Percentiles rank a stretch among this genome's conserved stretches.
These are phyloP conservation scores for Aureobasidium subglaciale DNA, from an alignment of 2,329 filamentous ascomycete species.

Conservation along the genomic window DNA sequence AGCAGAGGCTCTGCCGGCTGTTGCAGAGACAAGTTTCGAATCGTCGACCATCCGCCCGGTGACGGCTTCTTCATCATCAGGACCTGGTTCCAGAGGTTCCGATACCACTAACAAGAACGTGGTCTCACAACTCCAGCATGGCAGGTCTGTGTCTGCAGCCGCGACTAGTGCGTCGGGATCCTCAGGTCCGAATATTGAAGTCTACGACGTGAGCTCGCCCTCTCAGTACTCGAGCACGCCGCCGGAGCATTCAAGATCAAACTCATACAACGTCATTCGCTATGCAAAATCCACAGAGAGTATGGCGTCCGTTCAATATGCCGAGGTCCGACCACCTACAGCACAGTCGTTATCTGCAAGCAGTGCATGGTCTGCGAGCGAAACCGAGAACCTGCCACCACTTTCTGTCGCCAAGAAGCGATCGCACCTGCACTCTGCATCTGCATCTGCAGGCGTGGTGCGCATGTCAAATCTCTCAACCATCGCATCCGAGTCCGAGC, in stretches of 20 bases:
- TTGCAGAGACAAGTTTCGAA: slow-evolving; percentile 12
- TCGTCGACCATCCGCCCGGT: slow-evolving; percentile 9
- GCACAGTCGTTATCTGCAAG: slow-evolving; percentile 15
- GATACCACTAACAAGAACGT: background rate
- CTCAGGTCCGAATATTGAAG: background rate
- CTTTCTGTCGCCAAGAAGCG: slow-evolving; percentile 28
- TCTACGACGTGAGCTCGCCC: slow-evolving; percentile 8
- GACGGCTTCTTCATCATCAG: slow-evolving; percentile 1
- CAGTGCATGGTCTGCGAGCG: slow-evolving; percentile 17
- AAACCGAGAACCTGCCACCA: slow-evolving; percentile 25
- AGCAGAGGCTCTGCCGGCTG: slow-evolving; percentile 14
- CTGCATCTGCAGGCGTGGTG: slow-evolving; percentile 10
- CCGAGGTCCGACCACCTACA: slow-evolving; percentile 16
- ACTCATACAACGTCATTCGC: slow-evolving; percentile 16
- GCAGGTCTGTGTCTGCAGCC: background rate
- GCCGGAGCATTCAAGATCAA: slow-evolving; percentile 10
- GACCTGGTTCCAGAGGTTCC: background rate
- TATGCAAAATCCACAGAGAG: slow-evolving; percentile 17
- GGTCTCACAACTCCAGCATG: background rate
- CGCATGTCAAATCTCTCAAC: slow-evolving; percentile 26
- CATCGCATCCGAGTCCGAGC: slow-evolving; percentile 29
- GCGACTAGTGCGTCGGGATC: background rate
- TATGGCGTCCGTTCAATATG: slow-evolving; percentile 15
- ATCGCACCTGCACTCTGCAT: slow-evolving; percentile 19
- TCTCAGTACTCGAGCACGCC: slow-evolving; percentile 9